Evolutionary conservation across 805 yeast species (phyloP), one percentile per base, ranked within the genome.

Genomic region (Lipomyces sp.): DNA sequence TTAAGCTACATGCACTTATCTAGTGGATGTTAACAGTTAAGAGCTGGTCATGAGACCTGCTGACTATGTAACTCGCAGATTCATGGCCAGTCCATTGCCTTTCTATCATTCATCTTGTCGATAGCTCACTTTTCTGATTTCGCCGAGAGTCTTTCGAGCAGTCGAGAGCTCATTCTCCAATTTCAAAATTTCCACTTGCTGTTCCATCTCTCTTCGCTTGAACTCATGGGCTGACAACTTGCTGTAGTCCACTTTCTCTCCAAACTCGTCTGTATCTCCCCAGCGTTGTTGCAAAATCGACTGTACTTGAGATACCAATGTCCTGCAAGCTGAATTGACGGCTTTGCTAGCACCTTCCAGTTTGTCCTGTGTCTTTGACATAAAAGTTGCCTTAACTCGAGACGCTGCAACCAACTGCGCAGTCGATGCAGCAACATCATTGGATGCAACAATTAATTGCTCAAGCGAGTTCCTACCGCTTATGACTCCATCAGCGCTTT

Each of bases 371-470:
- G 89, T 77, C 63, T 81, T 80, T 1, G 95, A 86, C 70, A 80
- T 79, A 60, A 81, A 78, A 38, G 83, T 77, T 0, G 95, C 88
- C 66, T 87, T 87, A 21, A 86, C 95, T 60, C 95, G 77, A 0
- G 95, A 83, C 0, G 96, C 93, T 4, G 96, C 90, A 4, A 88
- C 96, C 45, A 88, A 75, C 71, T 88, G 96, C 2, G 91, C 95
- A 0, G 96, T 88, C 0, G 95, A 83, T 0, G 95, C 89, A 1
- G 95, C 90, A 7, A 88, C 96, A 65, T 88, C 95, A 61, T 86
- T 86, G 1, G 95, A 87, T 0, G 95, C 91, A 23, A 88, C 96
- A 60, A 88, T 84, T 53, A 88, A 76, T 69, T 87, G 86, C 65
- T 88, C 96, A 50, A 82, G 87, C 0, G 86, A 71, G 58, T 82